Evolutionary conservation across 345 rosid species (phyloP), one percentile per base, ranked within the genome.

Genomic region (Gossypium mustelinum): DNA sequence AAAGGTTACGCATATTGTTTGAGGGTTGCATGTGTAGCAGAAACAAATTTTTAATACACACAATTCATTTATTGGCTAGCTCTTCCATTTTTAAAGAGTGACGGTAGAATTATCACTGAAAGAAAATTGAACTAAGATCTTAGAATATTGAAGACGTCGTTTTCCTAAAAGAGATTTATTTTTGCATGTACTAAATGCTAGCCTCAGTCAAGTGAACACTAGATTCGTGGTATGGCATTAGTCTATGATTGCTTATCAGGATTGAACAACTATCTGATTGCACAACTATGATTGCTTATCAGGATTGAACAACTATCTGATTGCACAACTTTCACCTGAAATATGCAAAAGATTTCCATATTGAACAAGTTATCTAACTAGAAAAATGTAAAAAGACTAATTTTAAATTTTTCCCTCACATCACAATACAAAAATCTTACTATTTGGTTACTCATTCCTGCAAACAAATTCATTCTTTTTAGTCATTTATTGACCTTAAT

Each of bases 61-160:
- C 11, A 66, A 22, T 20, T 66, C 34, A 18, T n/a, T 44, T 66
- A 44, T 45, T 45, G 29, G 34, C 34, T 67, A 64, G 34, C 22
- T 67, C 56, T 67, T 67, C 70, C 29, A 44, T 34, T 45, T 44
- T 44, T 66, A 66, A 44, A 67, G 70, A 22, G 55, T 44, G 45
- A 22, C 13, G 39, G 11, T 11, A 45, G 39, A 67, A 22, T 17
- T 11, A 18, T 20, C n/a, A 44, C 20, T 45, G 20, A 67, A 20
- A 67, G 20, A 24, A 45, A 45, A 47, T 11, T 67, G 1, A 44
- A 66, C 34, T 45, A 20, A 22, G 39, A 45, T 12, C 55, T 67
- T 44, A 45, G 16, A 67, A 67, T 22, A 45, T 12, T 45, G 13
- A 45, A 45, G 24, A 59, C 7, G 5, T 66, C 16, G 11, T 41